Evolutionary conservation across 768 basidiomycete genomes (phyloP).

Genomic region (Auricularia cornea): DNA sequence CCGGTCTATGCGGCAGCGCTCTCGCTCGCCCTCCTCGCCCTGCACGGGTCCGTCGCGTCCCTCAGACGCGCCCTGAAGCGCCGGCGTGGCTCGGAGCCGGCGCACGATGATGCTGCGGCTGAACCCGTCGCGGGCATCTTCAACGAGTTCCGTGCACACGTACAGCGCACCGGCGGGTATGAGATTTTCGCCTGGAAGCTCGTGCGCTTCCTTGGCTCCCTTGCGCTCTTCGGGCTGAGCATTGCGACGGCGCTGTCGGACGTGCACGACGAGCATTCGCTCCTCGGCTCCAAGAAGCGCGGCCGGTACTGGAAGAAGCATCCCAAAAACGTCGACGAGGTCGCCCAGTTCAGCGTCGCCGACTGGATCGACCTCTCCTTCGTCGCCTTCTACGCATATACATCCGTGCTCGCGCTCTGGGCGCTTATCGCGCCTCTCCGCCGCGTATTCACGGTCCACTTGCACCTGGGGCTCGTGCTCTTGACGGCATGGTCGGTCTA

Average conservation of each 20-base stretch:
- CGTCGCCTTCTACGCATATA: background rate
- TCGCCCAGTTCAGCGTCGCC: conserved; percentile 16
- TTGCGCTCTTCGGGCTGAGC: conserved; percentile 43
- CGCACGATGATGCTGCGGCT: conserved; percentile 13
- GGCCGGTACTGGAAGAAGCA: conserved; percentile 20
- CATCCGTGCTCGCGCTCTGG: background rate
- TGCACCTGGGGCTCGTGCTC: conserved; percentile 3
- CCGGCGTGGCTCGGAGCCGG: conserved; percentile 4
- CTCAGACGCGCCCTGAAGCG: conserved; percentile 1
- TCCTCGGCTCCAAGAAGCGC: conserved; percentile 14
- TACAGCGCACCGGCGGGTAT: conserved; percentile 37
- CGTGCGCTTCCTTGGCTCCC: conserved; percentile 35
- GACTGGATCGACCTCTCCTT: background rate
- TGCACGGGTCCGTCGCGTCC: conserved; percentile 19
- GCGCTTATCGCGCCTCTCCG: background rate
- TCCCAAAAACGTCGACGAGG: conserved; percentile 19
- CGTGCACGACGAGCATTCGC: conserved; percentile 19
- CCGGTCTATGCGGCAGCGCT: conserved; percentile 28
- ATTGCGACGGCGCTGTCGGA: conserved; percentile 33
- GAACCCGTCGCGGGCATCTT: conserved; percentile 21
- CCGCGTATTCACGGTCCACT: background rate
- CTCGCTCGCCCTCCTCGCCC: conserved; percentile 28
- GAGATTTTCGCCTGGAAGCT: conserved; percentile 41
- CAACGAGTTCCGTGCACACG: conserved; percentile 31
- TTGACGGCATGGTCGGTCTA: conserved; percentile 1